Percentiles rank a stretch among this genome's conserved stretches.
phyloP scores from a whole-genome alignment of 2,329 filamentous ascomycete species.

The Parastagonospora nodorum region DNA sequence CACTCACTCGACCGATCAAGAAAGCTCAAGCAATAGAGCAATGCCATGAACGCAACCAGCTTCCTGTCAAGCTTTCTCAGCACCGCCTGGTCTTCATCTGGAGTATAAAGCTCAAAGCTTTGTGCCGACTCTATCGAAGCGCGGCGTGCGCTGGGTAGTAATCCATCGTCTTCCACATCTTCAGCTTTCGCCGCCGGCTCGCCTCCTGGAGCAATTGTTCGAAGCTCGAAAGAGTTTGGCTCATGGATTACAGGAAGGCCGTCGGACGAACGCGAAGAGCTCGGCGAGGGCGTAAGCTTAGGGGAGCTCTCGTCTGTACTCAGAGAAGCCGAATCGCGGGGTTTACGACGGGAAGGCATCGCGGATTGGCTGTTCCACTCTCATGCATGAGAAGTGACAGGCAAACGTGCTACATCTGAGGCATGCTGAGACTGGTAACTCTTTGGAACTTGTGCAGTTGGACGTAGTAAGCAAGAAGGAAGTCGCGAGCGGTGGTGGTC shows the following conservation, averaged over 20 bases:
- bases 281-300: conserved; percentile 28
- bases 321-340: conserved; percentile 17
- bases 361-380: background rate
- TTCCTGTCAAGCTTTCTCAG: conserved; percentile 76
- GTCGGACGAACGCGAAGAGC: conserved; percentile 21
- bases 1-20: conserved; percentile 78
- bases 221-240: conserved; percentile 32
- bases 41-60: conserved; percentile 78
- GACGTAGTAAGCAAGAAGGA: no score
- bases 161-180: conserved; percentile 33
- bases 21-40: conserved; percentile 85
- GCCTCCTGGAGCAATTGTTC: conserved; percentile 19
- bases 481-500: no score
- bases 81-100: conserved; percentile 74
- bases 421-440: no score
- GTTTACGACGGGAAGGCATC: conserved; percentile 14
- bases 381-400: background rate
- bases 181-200: conserved; percentile 10
- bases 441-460: no score
- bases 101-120: conserved; percentile 60
- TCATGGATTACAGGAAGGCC: conserved; percentile 12
- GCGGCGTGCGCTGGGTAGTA: conserved; percentile 21
- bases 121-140: conserved; percentile 38
- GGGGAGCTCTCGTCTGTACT: conserved; percentile 28
- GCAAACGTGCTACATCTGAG: no score